These are phyloP conservation scores for Hypoxylon subgilvum DNA, from an alignment of 495 filamentous ascomycete genomes.

Conservation along the genomic window DNA sequence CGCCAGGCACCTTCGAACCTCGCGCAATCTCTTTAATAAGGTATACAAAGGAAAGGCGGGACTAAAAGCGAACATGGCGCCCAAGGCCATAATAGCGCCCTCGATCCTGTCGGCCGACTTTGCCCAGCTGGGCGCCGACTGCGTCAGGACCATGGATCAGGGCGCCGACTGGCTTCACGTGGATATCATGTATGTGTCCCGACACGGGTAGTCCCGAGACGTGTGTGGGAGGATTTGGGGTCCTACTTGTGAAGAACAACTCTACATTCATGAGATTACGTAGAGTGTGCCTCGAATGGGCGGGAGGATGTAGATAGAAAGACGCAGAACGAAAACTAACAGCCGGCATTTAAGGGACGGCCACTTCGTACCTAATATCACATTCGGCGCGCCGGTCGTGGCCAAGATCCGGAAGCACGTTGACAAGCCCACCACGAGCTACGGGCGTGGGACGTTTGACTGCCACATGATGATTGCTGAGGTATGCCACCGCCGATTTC, in stretches of 20 bases:
- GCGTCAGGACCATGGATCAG: slow-evolving; percentile 76
- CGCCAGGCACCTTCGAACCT: neutral
- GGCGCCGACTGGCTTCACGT: slow-evolving; percentile 91
- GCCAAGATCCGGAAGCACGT: slow-evolving; percentile 89
- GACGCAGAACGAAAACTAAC: too few species aligned
- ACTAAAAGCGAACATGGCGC: slow-evolving; percentile 67
- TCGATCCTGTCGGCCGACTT: slow-evolving; percentile 98
- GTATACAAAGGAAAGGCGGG: neutral
- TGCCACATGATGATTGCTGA: slow-evolving; percentile 99
- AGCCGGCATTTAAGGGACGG: slow-evolving; percentile 63
- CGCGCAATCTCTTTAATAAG: neutral
- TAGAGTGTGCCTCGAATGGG: too few species aligned
- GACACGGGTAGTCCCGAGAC: neutral
- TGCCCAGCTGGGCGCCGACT: slow-evolving; percentile 81
- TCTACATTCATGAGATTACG: too few species aligned
- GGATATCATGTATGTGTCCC: slow-evolving; percentile 75
- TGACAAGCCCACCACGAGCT: slow-evolving; percentile 54
- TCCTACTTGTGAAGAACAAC: too few species aligned
- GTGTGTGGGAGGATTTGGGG: too few species aligned
- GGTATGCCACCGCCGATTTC: slow-evolving; percentile 58
- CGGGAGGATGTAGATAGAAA: slow-evolving; percentile 6
- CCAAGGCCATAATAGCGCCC: slow-evolving; percentile 90
- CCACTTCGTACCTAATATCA: slow-evolving; percentile 98
- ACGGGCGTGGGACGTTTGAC: slow-evolving; percentile 90
- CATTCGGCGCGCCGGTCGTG: slow-evolving; percentile 91